These are phyloP conservation scores for Paraphoma sp. DNA, from an alignment of 2,329 filamentous ascomycete species.

Conservation along the genomic window DNA sequence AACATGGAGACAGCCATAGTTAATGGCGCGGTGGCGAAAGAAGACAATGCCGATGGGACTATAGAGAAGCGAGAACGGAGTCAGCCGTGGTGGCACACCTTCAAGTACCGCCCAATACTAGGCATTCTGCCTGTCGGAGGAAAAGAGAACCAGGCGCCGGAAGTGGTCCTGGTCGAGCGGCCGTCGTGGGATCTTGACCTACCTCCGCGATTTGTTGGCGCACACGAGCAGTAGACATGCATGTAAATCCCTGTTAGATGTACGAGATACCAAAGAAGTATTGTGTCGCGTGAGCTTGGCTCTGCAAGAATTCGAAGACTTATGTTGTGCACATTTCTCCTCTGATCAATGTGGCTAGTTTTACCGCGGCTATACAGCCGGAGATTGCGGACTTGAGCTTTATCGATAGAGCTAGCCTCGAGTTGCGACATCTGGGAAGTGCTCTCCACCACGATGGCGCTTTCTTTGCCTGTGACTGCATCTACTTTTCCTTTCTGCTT, in stretches of 20 bases:
- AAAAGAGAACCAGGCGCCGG: slow-evolving; percentile 58
- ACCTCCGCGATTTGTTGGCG: slow-evolving; percentile 66
- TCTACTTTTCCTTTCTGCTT: background rate
- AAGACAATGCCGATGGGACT: slow-evolving; percentile 16
- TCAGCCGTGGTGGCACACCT: slow-evolving; percentile 75
- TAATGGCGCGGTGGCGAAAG: slow-evolving; percentile 8
- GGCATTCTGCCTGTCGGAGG: slow-evolving; percentile 68
- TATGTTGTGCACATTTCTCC: no score
- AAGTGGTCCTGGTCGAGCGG: slow-evolving; percentile 88
- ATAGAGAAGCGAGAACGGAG: slow-evolving; percentile 25
- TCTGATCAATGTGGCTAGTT: background rate
- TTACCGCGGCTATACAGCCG: background rate
- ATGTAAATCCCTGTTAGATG: background rate
- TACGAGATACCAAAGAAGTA: slow-evolving; percentile 6
- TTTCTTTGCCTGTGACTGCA: background rate
- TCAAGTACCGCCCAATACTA: slow-evolving; percentile 93
- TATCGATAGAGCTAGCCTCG: slow-evolving; percentile 4
- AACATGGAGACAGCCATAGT: slow-evolving; percentile 24
- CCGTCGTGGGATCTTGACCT: slow-evolving; percentile 83
- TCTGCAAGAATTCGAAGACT: background rate
- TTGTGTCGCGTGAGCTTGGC: background rate
- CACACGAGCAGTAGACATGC: slow-evolving; percentile 37
- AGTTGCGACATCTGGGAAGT: background rate
- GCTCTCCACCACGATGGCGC: slow-evolving; percentile 1
- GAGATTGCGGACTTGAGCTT: slow-evolving; percentile 2